Conservation (phyloP, 2,329 filamentous ascomycete species). For the Ascochyta koolunga region DNA sequence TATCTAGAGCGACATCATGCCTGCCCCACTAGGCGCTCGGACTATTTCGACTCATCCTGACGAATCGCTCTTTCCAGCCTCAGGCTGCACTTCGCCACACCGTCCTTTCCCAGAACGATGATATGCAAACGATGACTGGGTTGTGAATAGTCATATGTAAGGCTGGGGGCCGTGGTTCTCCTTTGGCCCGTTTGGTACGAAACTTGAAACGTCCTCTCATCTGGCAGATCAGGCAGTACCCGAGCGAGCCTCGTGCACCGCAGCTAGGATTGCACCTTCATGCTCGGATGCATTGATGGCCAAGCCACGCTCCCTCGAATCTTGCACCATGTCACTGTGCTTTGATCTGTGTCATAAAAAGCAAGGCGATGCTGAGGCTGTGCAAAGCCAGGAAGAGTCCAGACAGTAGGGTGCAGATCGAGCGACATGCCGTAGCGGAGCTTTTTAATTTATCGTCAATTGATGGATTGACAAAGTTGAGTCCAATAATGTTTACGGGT, state of each 20-base stretch:
- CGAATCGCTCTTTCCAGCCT: slow-evolving; percentile 14
- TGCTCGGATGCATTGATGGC: slow-evolving; percentile 14
- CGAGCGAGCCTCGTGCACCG: slow-evolving; percentile 17
- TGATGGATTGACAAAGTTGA: background rate
- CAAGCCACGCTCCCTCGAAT: slow-evolving; percentile 16
- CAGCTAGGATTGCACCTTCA: slow-evolving; percentile 15
- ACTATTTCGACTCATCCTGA: slow-evolving; percentile 36
- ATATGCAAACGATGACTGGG: slow-evolving; percentile 9
- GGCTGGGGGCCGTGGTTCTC: background rate
- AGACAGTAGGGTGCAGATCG: background rate
- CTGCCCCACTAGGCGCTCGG: slow-evolving; percentile 29
- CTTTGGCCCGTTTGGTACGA: slow-evolving; percentile 3
- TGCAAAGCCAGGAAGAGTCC: background rate
- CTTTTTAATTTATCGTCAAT: background rate
- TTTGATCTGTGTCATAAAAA: slow-evolving; percentile 4
- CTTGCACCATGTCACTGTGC: slow-evolving; percentile 9
- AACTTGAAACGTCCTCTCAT: slow-evolving; percentile 19
- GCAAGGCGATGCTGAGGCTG: slow-evolving; percentile 3
- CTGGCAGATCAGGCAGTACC: slow-evolving; percentile 21
- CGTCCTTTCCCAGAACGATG: slow-evolving; percentile 1
- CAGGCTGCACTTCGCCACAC: slow-evolving; percentile 14
- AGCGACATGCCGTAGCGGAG: background rate
- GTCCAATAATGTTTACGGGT: background rate
- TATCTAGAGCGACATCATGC: slow-evolving; percentile 31
- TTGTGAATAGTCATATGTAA: slow-evolving; percentile 10